A percentile compares a stretch with the other conserved stretches of the same genome.
Evolutionary conservation across 768 basidiomycete species (phyloP).

Genomic region (Leccinum truebloodii): DNA sequence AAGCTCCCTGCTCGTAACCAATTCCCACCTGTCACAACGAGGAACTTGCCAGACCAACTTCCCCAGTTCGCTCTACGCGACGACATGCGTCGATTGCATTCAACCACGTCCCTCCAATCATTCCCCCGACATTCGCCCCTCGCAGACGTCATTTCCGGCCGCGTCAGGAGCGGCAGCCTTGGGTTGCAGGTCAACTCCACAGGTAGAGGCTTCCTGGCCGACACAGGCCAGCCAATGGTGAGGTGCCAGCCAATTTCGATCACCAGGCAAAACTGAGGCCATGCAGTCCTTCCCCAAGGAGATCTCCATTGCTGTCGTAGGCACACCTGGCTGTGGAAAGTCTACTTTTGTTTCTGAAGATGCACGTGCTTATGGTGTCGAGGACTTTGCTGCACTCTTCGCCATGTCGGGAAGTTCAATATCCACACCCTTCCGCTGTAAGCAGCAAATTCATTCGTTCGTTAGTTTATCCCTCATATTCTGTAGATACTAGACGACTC

Average conservation of each 20-base stretch:
- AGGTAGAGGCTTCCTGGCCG: slow-evolving; percentile 19
- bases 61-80: slow-evolving; percentile 40
- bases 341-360: slow-evolving; percentile 79
- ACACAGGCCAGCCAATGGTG: slow-evolving; percentile 28
- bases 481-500: slow-evolving; percentile 35
- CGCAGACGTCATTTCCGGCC: slow-evolving; percentile 40
- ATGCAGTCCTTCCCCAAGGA: slow-evolving; percentile 31
- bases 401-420: slow-evolving; percentile 34
- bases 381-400: slow-evolving; percentile 40
- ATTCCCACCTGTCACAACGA: slow-evolving; percentile 34
- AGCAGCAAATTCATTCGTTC: slow-evolving; percentile 4
- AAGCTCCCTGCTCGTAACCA: slow-evolving; percentile 60
- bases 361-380: slow-evolving; percentile 59
- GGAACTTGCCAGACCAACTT: slow-evolving; percentile 36
- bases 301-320: slow-evolving; percentile 76
- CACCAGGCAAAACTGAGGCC: slow-evolving; percentile 9
- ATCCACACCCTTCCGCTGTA: slow-evolving; percentile 44
- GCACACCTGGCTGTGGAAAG: slow-evolving; percentile 80
- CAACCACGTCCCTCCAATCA: slow-evolving; percentile 40
- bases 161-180: slow-evolving; percentile 63
- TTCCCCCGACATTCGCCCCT: slow-evolving; percentile 34
- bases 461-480: slow-evolving; percentile 25
- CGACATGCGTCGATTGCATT: slow-evolving; percentile 40
- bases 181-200: slow-evolving; percentile 41
- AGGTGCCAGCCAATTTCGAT: slow-evolving; percentile 9